Percentiles rank a stretch among this genome's conserved stretches.
phyloP scores from a whole-genome alignment of 495 filamentous ascomycete species.

The Neurospora sp. region DNA sequence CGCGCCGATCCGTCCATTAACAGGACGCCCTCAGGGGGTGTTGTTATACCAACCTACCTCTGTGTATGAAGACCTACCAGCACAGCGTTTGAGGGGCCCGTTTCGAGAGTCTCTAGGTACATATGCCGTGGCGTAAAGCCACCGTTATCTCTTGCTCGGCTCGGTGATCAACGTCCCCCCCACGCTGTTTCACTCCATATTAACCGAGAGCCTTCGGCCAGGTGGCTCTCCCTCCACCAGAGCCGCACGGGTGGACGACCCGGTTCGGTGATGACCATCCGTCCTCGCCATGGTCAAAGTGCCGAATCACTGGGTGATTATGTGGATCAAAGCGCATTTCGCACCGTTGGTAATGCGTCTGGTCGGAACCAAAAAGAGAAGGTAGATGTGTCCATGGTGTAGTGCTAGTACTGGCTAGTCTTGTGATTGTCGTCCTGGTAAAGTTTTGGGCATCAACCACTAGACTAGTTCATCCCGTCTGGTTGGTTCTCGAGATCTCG shows the following conservation, averaged over 20 bases:
- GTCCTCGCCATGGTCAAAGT: background rate
- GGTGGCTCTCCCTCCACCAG: background rate
- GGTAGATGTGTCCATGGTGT: background rate
- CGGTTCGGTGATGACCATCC: background rate
- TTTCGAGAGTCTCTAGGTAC: background rate
- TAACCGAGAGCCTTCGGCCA: background rate
- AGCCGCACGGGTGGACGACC: background rate
- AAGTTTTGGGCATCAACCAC: background rate
- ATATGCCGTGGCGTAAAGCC: background rate
- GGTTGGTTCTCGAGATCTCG: background rate
- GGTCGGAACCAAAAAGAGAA: background rate
- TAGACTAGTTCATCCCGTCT: background rate
- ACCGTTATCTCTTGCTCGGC: background rate
- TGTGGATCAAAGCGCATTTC: background rate
- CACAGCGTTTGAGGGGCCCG: background rate
- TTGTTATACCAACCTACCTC: background rate
- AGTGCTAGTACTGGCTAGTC: background rate
- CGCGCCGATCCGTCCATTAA: background rate
- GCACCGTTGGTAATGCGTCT: background rate
- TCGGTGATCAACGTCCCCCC: background rate
- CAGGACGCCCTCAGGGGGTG: background rate
- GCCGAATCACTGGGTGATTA: background rate
- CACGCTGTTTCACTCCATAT: background rate
- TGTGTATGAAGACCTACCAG: background rate
- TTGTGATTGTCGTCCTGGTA: background rate